Base-by-base conservation (phyloP, 2,329 filamentous ascomycete species). In the Phyllachora maydis region DNA sequence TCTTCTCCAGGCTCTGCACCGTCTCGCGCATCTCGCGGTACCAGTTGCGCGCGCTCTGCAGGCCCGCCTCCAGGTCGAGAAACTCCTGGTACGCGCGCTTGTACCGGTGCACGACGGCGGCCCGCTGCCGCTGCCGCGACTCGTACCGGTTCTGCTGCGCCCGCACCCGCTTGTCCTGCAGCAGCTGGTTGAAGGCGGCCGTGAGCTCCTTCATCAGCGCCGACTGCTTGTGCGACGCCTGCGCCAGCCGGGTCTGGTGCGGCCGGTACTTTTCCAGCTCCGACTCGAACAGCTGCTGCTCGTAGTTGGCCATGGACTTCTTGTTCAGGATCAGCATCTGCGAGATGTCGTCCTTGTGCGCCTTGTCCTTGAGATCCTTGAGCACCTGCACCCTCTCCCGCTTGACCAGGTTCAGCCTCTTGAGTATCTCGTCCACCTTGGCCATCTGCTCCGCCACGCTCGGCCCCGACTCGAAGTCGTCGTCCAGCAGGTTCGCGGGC, bases 281-380 rank as follows among this genome's bases (percentile, higher is more conserved):
- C 10, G 81, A 71, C 43, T 93, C 77, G 51, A 98, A 98, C 3
- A 98, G 62, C 39, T 92, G 81, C 8, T 61, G 72, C 45, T 98
- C 88, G 38, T 88, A 85, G 39, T 81, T 91, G 11, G 81, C 65
- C 39, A 95, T 85, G 2, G 81, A 75, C 49, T 95, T 98, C 45
- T 95, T 95, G 58, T 98, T 98, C 28, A 98, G 55, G 26, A 98
- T 98, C 29, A 98, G 59, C 8, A 95, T 83, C 40, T 92, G 88
- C 4, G 83, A 93, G 32, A 98, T 98, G 39, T 98, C 90, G 40
- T 98, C 90, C 34, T 76, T 81, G 49, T 91, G 85, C 25, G 85
- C 74, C 85, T 91, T 95, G 34, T 95, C 83, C 47, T 98, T 98
- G 35, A 98, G 56, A 47, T 98, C 88, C 46, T 93, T 95, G 33